phyloP scores from a whole-genome alignment of 2,329 filamentous ascomycete species.

The Neurospora crassa region DNA sequence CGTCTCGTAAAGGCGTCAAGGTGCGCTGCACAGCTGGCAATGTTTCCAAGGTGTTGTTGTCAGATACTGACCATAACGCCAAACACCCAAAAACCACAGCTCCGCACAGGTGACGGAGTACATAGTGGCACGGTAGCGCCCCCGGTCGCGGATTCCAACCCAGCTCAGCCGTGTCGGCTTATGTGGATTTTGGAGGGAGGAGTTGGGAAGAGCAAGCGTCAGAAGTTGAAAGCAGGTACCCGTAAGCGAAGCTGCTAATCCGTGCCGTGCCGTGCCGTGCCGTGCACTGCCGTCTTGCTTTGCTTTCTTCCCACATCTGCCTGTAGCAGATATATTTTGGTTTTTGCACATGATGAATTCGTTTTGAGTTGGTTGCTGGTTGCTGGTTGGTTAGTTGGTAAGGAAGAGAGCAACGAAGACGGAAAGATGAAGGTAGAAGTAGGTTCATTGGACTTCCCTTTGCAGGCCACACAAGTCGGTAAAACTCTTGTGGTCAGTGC shows the following conservation, averaged over 20 bases:
- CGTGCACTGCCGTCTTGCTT: not conserved
- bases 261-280: not conserved
- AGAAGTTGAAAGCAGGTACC: not conserved
- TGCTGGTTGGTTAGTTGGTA: not conserved
- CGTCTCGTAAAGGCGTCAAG: not conserved
- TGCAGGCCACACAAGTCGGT: not conserved
- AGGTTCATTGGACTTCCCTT: not conserved
- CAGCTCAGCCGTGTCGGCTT: not conserved
- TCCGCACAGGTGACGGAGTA: not conserved
- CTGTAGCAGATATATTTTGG: not conserved
- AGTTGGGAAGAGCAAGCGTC: not conserved
- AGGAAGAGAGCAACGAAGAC: not conserved
- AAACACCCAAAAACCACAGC: not conserved
- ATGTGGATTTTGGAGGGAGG: not conserved
- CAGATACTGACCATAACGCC: not conserved
- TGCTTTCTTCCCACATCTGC: not conserved
- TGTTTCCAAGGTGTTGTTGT: not conserved
- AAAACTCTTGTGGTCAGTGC: not conserved
- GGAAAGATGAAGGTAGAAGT: not conserved
- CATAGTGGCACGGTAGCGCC: too few relatives aligned
- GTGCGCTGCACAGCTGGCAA: not conserved
- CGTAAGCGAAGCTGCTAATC: not conserved
- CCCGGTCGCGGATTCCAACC: not conserved
- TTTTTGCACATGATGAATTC: not conserved
- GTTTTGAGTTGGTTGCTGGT: not conserved